These are phyloP conservation scores for Escallonia rubra DNA, from an alignment of 129 eudicot genomes.

Conservation along the genomic window DNA sequence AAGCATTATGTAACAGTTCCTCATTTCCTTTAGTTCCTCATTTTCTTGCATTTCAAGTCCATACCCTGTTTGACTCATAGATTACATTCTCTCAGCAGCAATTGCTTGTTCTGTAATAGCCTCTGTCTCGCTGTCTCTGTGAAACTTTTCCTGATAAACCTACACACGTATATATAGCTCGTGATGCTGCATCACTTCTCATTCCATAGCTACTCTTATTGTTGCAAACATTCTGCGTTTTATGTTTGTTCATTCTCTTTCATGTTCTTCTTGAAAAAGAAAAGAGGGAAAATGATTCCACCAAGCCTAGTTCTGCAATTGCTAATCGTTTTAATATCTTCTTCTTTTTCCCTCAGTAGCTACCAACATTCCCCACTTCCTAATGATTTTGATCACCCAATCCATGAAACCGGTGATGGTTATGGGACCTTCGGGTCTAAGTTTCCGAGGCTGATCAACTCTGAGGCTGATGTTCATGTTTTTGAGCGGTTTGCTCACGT, in stretches of 20 bases:
- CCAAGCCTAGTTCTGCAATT: constrained; percentile 18
- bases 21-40: not conserved
- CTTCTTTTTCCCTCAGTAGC: constrained; percentile 20
- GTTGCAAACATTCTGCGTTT: constrained; percentile 3
- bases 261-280: not conserved
- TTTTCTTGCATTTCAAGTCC: constrained; percentile 4
- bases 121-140: constrained; percentile 5
- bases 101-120: not conserved
- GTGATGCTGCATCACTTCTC: constrained; percentile 15
- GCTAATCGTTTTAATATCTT: constrained; percentile 23
- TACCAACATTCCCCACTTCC: not conserved
- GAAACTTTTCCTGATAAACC: not conserved
- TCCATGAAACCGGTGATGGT: too few species aligned
- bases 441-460: not conserved
- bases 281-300: constrained; percentile 28
- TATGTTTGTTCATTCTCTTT: not conserved
- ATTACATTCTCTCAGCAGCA: constrained; percentile 5
- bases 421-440: too few species aligned
- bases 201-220: constrained; percentile 15
- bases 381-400: constrained; percentile 2
- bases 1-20: too few species aligned
- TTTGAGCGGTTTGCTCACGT: not conserved
- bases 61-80: constrained; percentile 8
- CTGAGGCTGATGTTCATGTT: not conserved
- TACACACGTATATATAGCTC: constrained; percentile 22